These are phyloP conservation scores for Phytophthora megakarya DNA, from an alignment of 352 stramenopile genomes.

Conservation along the genomic window DNA sequence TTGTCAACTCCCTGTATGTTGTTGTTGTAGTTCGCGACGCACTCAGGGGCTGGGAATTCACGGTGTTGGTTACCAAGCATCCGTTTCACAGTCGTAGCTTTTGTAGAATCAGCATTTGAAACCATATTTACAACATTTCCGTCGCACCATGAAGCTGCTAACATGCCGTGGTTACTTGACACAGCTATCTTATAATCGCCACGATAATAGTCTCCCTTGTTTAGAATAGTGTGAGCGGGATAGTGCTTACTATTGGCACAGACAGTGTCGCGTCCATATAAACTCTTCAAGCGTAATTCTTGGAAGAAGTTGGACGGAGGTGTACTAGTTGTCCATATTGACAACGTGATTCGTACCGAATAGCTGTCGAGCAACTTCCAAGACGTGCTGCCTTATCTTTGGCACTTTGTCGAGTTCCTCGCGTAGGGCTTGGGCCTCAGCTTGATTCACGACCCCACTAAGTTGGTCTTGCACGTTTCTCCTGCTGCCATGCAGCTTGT, in stretches of 20 bases:
- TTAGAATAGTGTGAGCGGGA: constrained; percentile 6
- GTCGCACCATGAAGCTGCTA: constrained; percentile 10
- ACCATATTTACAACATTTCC: constrained; percentile 9
- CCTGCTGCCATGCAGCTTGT: constrained; percentile 29
- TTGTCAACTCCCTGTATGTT: constrained; percentile 37
- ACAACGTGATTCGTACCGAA: not conserved
- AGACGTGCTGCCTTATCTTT: not conserved
- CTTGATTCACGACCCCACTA: constrained; percentile 10
- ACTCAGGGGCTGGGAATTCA: constrained; percentile 29
- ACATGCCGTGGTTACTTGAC: not conserved
- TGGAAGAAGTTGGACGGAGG: constrained; percentile 4
- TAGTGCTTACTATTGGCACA: not conserved
- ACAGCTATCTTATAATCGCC: constrained; percentile 23
- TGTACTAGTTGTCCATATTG: constrained; percentile 16
- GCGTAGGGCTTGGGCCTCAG: constrained; percentile 5
- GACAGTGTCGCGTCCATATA: not conserved
- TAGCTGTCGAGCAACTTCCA: not conserved
- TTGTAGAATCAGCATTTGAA: not conserved
- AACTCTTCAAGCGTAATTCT: not conserved
- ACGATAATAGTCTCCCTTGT: constrained; percentile 13
- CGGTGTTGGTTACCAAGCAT: too few relatives aligned
- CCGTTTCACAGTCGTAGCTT: not conserved
- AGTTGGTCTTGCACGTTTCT: constrained; percentile 26
- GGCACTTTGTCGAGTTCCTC: not conserved
- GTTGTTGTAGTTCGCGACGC: constrained; percentile 35